These are phyloP conservation scores for Aspergillus sp. DNA, from an alignment of 2,329 filamentous ascomycete species.

Conservation along the genomic window DNA sequence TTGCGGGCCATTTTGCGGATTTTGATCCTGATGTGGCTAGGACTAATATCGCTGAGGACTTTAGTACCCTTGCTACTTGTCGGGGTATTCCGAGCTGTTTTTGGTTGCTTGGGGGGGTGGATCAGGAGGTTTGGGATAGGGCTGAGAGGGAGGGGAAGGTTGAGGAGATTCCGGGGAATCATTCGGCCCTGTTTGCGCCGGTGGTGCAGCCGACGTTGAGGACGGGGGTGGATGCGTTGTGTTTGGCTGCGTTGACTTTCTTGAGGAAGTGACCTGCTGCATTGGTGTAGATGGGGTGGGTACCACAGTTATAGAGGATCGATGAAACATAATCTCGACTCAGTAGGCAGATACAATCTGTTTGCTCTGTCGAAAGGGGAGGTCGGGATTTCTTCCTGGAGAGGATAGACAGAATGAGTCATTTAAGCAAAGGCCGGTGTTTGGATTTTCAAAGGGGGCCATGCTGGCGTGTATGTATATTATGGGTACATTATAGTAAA, in stretches of 20 bases:
- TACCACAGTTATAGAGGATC: too few relatives aligned
- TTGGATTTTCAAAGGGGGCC: too few relatives aligned
- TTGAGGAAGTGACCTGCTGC: conserved; percentile 14
- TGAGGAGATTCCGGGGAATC: conserved; percentile 60
- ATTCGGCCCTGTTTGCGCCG: conserved; percentile 61
- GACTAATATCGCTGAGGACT: conserved; percentile 57
- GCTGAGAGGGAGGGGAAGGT: conserved; percentile 46
- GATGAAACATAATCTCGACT: too few relatives aligned
- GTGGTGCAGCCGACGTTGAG: conserved; percentile 60
- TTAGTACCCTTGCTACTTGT: conserved; percentile 56
- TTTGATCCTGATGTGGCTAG: conserved; percentile 35
- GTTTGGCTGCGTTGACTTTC: conserved; percentile 53
- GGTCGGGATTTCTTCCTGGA: too few relatives aligned
- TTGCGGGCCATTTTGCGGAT: conserved; percentile 51
- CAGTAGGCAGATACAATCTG: too few relatives aligned
- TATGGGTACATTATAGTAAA: too few relatives aligned
- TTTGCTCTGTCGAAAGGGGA: too few relatives aligned
- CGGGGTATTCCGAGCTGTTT: conserved; percentile 56
- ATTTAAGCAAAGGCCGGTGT: too few relatives aligned
- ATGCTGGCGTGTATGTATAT: too few relatives aligned
- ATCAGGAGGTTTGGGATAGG: conserved; percentile 54
- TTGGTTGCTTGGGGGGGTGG: conserved; percentile 59
- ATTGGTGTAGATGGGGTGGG: too few relatives aligned
- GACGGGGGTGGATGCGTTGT: conserved; percentile 55
- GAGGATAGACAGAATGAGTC: too few relatives aligned